Conservation (phyloP, 192 early-diverging fungal species). For the Podila epicladia region DNA sequence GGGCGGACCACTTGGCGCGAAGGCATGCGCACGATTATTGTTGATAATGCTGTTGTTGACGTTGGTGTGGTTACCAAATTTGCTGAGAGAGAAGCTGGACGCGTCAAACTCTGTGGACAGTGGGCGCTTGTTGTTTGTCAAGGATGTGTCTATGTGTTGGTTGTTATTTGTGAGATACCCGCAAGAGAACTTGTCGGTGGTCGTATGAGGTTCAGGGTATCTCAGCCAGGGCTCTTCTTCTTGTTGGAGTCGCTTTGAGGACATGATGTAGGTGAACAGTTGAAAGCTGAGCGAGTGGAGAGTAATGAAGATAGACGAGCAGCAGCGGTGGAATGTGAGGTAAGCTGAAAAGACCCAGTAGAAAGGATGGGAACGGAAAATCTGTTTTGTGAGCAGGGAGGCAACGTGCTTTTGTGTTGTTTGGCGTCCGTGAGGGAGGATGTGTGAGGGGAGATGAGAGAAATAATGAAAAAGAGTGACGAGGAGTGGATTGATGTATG, state of each 20-base stretch:
- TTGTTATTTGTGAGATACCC: no score
- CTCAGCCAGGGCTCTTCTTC: slow-evolving; percentile 44
- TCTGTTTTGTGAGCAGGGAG: not conserved
- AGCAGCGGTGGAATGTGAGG: not conserved
- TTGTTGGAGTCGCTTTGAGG: slow-evolving; percentile 26
- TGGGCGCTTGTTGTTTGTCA: not conserved
- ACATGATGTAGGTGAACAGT: slow-evolving; percentile 11
- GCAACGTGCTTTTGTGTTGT: no score
- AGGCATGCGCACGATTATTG: not conserved
- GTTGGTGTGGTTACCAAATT: not conserved
- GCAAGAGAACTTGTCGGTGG: slow-evolving; percentile 3
- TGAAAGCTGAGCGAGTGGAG: not conserved
- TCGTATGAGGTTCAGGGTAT: slow-evolving; percentile 8
- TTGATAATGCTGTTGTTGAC: not conserved
- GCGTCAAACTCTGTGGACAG: not conserved
- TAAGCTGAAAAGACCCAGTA: not conserved
- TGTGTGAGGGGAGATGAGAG: no score
- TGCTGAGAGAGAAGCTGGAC: not conserved
- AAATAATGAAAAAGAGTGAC: not conserved
- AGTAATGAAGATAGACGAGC: not conserved
- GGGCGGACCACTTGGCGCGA: not conserved
- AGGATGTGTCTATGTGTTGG: not conserved
- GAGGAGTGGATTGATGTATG: not conserved
- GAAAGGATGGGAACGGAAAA: not conserved
- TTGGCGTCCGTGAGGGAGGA: no score